Percentiles rank a stretch among this genome's conserved stretches.
These are phyloP conservation scores for Lachnellula arida DNA, from an alignment of 2,329 filamentous ascomycete species.

Conservation along the genomic window DNA sequence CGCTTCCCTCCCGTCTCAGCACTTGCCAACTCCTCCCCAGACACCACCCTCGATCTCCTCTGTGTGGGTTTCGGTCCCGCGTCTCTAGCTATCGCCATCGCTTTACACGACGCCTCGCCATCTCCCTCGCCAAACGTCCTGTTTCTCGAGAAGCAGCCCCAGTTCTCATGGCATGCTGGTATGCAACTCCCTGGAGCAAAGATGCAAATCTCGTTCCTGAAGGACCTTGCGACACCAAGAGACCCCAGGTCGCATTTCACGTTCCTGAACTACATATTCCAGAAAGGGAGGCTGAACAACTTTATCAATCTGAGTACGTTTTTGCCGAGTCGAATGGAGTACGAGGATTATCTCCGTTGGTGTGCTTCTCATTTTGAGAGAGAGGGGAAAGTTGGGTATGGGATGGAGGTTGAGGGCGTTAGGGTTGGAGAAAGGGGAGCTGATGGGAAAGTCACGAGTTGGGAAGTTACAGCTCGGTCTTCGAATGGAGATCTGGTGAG, in stretches of 20 bases:
- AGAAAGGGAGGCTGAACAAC: slow-evolving; percentile 73
- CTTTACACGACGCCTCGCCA: slow-evolving; percentile 72
- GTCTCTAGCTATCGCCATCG: slow-evolving; percentile 82
- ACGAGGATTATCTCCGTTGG: slow-evolving; percentile 94
- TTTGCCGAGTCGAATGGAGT: slow-evolving; percentile 78
- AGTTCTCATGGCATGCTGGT: slow-evolving; percentile 89
- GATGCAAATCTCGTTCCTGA: slow-evolving; percentile 98
- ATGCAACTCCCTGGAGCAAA: slow-evolving; percentile 91
- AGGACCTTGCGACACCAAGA: slow-evolving; percentile 85
- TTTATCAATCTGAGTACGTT: slow-evolving; percentile 92
- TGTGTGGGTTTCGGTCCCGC: slow-evolving; percentile 93
- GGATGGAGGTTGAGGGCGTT: slow-evolving; percentile 66
- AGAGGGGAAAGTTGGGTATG: slow-evolving; percentile 58
- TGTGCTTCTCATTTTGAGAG: slow-evolving; percentile 72
- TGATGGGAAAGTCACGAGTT: slow-evolving; percentile 29
- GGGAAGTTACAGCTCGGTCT: slow-evolving; percentile 28
- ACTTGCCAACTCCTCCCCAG: slow-evolving; percentile 22
- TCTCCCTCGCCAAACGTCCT: slow-evolving; percentile 60
- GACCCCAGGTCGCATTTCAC: slow-evolving; percentile 90
- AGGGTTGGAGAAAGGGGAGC: slow-evolving; percentile 5
- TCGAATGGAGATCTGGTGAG: slow-evolving; percentile 36
- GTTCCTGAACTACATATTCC: slow-evolving; percentile 89
- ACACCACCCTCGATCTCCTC: slow-evolving; percentile 75
- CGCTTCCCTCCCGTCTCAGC: background rate
- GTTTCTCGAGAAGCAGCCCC: slow-evolving; percentile 80